These are phyloP conservation scores for Suillus plorans DNA, from an alignment of 768 basidiomycete species.

Conservation along the genomic window DNA sequence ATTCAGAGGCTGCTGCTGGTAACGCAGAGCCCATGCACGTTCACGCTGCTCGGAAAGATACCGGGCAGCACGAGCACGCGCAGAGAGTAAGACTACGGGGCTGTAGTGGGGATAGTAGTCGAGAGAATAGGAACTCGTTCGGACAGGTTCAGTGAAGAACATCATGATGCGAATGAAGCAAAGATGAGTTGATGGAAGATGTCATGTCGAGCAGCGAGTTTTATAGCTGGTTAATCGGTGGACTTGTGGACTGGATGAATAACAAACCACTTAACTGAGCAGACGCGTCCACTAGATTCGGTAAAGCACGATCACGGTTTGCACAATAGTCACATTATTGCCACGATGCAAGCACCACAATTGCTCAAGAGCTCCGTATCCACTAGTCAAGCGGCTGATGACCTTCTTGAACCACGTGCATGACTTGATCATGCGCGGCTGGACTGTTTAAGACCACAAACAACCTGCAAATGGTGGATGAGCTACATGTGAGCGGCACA, in stretches of 20 bases:
- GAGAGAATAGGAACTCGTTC: neutral
- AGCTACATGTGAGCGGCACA: neutral
- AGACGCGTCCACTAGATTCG: neutral
- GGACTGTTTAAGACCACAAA: neutral
- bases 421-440: neutral
- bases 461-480: neutral
- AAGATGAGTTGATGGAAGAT: neutral
- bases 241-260: neutral
- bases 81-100: neutral
- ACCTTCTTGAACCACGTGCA: neutral
- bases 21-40: neutral
- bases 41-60: constrained; percentile 15
- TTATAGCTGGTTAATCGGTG: neutral
- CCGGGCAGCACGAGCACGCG: constrained; percentile 22
- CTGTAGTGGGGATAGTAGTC: neutral
- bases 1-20: neutral
- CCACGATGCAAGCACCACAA: neutral
- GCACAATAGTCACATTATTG: neutral
- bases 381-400: too few species aligned
- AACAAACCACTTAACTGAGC: neutral
- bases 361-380: neutral
- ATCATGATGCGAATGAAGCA: neutral
- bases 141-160: neutral
- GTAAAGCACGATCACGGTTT: neutral
- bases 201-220: neutral